phyloP scores from a whole-genome alignment of 2,329 filamentous ascomycete genomes.

The Gaeumannomyces tritici region DNA sequence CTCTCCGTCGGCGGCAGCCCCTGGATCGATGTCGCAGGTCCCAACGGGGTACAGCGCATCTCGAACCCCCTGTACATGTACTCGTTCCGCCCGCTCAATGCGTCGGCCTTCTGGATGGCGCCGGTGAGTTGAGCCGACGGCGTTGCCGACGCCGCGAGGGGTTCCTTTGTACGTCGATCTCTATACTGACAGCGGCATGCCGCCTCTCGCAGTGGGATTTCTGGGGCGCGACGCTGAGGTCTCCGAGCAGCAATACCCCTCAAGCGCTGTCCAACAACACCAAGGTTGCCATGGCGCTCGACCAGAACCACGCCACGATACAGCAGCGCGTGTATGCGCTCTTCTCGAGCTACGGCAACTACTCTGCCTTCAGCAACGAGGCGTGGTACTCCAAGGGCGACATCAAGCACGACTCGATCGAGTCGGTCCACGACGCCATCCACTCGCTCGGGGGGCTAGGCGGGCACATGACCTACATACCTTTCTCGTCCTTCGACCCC shows the following conservation, averaged over 20 bases:
- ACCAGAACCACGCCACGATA: constrained; percentile 42
- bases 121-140: constrained; percentile 37
- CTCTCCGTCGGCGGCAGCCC: constrained; percentile 33
- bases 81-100: constrained; percentile 48
- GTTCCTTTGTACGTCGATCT: neutral
- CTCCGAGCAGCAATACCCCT: constrained; percentile 30
- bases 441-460: constrained; percentile 49
- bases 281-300: constrained; percentile 40
- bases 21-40: constrained; percentile 40
- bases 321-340: constrained; percentile 58
- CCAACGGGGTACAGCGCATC: constrained; percentile 44
- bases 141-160: no score
- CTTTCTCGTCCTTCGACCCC: constrained; percentile 70
- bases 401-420: constrained; percentile 51
- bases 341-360: constrained; percentile 58
- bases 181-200: neutral
- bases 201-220: constrained; percentile 39
- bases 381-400: constrained; percentile 42
- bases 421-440: constrained; percentile 54
- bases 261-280: constrained; percentile 49
- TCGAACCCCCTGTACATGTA: constrained; percentile 54
- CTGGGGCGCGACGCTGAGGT: constrained; percentile 52
- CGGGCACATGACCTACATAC: constrained; percentile 62
- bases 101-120: constrained; percentile 42
- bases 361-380: constrained; percentile 60